phyloP scores from a whole-genome alignment of 2,329 filamentous ascomycete genomes.

The Sphaceloma murrayae region DNA sequence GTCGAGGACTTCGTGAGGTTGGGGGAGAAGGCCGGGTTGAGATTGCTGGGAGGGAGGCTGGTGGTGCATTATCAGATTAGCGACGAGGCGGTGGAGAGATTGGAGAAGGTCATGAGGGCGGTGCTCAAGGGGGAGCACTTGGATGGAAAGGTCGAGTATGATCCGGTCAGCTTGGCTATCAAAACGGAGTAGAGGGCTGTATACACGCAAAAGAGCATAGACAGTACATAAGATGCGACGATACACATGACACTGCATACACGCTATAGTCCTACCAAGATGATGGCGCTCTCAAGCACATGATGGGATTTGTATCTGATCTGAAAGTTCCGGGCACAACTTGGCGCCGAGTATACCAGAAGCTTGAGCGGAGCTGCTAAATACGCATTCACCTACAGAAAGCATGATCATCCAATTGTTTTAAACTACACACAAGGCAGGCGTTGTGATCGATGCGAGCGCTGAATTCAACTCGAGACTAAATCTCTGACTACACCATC shows the following conservation, averaged over 20 bases:
- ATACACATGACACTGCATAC: not conserved
- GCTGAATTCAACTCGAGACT: too few species aligned
- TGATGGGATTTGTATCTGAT: too few species aligned
- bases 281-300: too few species aligned
- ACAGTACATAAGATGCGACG: not conserved
- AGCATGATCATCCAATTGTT: not conserved
- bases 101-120: conserved; percentile 47
- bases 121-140: conserved; percentile 26
- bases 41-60: conserved; percentile 47
- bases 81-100: conserved; percentile 49
- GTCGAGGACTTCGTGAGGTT: conserved; percentile 45
- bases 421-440: not conserved
- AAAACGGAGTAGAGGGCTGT: conserved; percentile 19
- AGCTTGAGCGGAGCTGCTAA: not conserved
- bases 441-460: not conserved
- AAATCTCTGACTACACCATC: too few species aligned
- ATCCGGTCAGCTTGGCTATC: conserved; percentile 19
- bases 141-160: conserved; percentile 21
- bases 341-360: conserved; percentile 14
- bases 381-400: not conserved
- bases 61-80: conserved; percentile 67
- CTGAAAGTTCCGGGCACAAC: too few species aligned
- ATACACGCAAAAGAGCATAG: too few species aligned
- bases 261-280: too few species aligned
- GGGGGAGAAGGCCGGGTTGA: conserved; percentile 49